phyloP scores from a whole-genome alignment of 148 eudicot species.

The Heliosperma pusillum region DNA sequence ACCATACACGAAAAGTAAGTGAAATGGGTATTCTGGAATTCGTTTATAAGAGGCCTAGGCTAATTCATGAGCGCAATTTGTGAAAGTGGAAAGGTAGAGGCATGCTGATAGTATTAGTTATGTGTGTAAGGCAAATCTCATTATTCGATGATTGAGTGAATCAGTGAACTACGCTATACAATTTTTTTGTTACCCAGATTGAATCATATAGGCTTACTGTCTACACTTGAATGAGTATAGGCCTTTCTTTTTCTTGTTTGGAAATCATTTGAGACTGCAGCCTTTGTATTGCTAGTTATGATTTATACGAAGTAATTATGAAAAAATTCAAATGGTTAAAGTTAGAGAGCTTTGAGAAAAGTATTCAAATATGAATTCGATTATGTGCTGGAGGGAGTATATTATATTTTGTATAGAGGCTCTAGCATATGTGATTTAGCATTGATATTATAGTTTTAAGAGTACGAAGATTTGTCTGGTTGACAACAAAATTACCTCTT shows the following conservation, averaged over 20 bases:
- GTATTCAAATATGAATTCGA: not conserved
- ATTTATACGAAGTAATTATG: too few species aligned
- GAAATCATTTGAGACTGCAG: too few species aligned
- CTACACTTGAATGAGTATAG: not conserved
- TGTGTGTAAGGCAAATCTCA: not conserved
- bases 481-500: not conserved
- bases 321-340: not conserved
- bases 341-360: not conserved
- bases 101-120: not conserved
- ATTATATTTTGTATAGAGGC: not conserved
- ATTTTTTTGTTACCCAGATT: not conserved
- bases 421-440: constrained; percentile 2
- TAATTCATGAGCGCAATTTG: not conserved
- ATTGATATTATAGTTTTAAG: not conserved
- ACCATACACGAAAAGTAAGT: not conserved
- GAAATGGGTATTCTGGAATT: not conserved
- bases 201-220: not conserved
- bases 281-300: too few species aligned
- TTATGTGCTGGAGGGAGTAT: not conserved
- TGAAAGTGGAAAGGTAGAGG: not conserved
- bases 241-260: not conserved
- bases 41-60: not conserved
- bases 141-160: not conserved
- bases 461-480: not conserved
- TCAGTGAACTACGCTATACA: not conserved